phyloP scores from a whole-genome alignment of 2,329 filamentous ascomycete species.

The Sarocladium strictum region DNA sequence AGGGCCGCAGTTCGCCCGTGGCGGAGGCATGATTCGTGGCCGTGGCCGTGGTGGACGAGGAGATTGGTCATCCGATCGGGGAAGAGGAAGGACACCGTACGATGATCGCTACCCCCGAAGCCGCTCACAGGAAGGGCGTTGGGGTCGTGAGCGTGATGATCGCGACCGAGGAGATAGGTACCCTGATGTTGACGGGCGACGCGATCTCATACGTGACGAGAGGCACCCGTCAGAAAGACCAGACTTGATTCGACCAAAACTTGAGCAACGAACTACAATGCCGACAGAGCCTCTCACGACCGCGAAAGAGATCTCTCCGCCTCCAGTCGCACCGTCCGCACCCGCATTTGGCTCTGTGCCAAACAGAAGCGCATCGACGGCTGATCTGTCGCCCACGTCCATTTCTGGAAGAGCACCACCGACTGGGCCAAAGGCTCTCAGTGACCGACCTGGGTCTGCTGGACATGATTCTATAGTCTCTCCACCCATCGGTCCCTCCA shows the following conservation, averaged over 20 bases:
- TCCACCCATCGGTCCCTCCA: conserved; percentile 31
- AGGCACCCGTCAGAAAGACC: conserved; percentile 41
- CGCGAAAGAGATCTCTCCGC: conserved; percentile 48
- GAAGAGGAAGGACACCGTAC: conserved; percentile 51
- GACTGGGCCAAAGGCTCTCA: conserved; percentile 46
- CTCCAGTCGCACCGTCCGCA: conserved; percentile 51
- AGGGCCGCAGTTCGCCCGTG: conserved; percentile 49
- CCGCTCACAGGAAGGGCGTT: conserved; percentile 59
- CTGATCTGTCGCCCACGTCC: conserved; percentile 23
- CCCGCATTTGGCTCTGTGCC: conserved; percentile 53
- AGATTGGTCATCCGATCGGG: conserved; percentile 38
- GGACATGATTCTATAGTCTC: conserved; percentile 22
- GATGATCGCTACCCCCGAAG: conserved; percentile 62
- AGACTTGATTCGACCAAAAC: conserved; percentile 39
- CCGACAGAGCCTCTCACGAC: conserved; percentile 41
- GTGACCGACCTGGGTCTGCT: conserved; percentile 42
- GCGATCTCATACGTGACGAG: conserved; percentile 39
- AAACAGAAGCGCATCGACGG: conserved; percentile 31
- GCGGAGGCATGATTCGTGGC: conserved; percentile 50
- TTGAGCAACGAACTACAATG: conserved; percentile 31
- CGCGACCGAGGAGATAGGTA: conserved; percentile 42
- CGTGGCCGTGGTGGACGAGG: conserved; percentile 40
- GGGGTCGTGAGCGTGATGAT: conserved; percentile 50
- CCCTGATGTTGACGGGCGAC: conserved; percentile 31
- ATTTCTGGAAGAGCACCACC: conserved; percentile 42